A percentile compares a stretch with the other conserved stretches of the same genome.
These are phyloP conservation scores for Alternaria ethzedia DNA, from an alignment of 2,329 filamentous ascomycete genomes.

Conservation along the genomic window DNA sequence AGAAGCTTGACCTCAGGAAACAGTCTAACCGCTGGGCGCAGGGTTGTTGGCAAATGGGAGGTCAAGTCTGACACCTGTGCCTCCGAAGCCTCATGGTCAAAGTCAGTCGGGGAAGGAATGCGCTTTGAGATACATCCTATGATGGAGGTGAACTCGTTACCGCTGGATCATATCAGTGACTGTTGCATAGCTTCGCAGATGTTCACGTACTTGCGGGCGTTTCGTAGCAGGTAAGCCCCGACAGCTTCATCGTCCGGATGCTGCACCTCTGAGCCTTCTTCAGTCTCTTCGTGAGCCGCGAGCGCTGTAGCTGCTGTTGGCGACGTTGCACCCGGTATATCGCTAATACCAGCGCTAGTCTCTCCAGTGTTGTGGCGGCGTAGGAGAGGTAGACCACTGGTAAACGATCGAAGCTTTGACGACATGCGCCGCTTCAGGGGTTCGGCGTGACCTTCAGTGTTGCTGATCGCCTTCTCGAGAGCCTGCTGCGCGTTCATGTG, in stretches of 20 bases:
- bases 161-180: slow-evolving; percentile 14
- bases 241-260: slow-evolving; percentile 16
- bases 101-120: slow-evolving; percentile 24
- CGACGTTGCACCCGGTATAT: slow-evolving; percentile 3
- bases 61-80: neutral
- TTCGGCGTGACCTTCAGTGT: neutral
- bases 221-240: slow-evolving; percentile 16
- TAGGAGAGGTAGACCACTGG: slow-evolving; percentile 25
- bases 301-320: neutral
- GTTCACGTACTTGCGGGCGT: slow-evolving; percentile 24
- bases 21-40: slow-evolving; percentile 29
- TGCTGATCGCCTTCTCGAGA: slow-evolving; percentile 8
- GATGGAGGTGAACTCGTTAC: slow-evolving; percentile 16
- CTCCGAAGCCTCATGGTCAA: slow-evolving; percentile 9
- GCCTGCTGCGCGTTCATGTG: slow-evolving; percentile 15
- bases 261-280: neutral
- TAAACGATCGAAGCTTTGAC: slow-evolving; percentile 23
- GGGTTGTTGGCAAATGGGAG: slow-evolving; percentile 20
- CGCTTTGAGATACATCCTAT: slow-evolving; percentile 20
- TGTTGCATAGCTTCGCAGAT: neutral
- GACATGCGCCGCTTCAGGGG: slow-evolving; percentile 24
- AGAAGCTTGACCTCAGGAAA: slow-evolving; percentile 31
- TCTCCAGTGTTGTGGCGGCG: slow-evolving; percentile 30
- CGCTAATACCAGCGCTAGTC: slow-evolving; percentile 9
- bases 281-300: neutral